phyloP scores from a whole-genome alignment of 2,329 filamentous ascomycete genomes.

The Penicillium sp. region DNA sequence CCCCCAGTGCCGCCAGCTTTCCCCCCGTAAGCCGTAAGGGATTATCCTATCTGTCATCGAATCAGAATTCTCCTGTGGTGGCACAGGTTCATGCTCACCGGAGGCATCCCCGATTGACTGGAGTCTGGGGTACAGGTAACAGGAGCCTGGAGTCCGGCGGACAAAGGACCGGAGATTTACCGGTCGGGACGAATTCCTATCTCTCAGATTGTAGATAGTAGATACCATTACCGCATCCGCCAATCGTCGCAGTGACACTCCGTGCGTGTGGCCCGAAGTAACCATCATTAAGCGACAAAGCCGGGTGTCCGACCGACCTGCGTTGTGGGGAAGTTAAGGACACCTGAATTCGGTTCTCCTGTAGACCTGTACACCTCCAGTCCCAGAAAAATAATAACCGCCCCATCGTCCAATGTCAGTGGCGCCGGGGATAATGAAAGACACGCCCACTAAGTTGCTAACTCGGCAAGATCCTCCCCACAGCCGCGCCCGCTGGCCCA shows the following conservation, averaged over 20 bases:
- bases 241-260: neutral
- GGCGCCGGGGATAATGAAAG: slow-evolving; percentile 18
- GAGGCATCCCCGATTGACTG: neutral
- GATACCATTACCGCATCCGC: neutral
- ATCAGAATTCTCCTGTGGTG: slow-evolving; percentile 5
- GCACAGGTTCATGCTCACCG: slow-evolving; percentile 15
- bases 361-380: no score
- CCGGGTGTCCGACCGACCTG: neutral
- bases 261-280: neutral
- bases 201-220: neutral
- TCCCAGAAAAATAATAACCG: neutral
- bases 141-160: neutral
- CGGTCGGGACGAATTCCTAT: neutral
- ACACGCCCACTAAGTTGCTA: slow-evolving; percentile 8
- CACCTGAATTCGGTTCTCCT: no score
- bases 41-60: neutral
- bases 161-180: neutral
- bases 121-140: neutral
- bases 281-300: neutral
- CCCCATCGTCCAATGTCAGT: neutral
- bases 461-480: slow-evolving; percentile 13
- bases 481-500: neutral
- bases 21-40: neutral
- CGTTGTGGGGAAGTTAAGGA: neutral
- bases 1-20: neutral